Evolutionary conservation across 495 filamentous ascomycete species (phyloP), one percentile per base, ranked within the genome.

Genomic region (Penicillium nucicola): DNA sequence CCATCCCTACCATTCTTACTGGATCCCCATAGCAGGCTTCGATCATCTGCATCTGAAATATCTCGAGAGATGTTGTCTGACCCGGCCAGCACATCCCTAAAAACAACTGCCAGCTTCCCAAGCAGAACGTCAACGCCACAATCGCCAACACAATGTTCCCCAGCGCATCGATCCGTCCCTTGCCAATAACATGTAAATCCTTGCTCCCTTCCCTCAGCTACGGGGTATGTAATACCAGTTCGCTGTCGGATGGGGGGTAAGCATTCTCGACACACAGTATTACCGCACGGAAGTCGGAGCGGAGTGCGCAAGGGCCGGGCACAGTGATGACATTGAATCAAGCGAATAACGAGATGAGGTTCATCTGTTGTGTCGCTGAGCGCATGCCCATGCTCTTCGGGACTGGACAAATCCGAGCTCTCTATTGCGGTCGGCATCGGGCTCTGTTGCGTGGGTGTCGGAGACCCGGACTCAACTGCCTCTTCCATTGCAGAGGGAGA

Each of bases 231-330:
- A 36, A 95, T 85, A 50, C 87, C 81, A 48, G 71, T 71, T 20
- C 89, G 78, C 17, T 66, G 57, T 54, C 82, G 79, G 5, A 81
- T 58, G 25, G 77, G 64, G 6, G 92, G 91, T 2, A 96, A 69
- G 67, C 92, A 97, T 14, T 60, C 61, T 50, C 79, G 82, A 69
- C 92, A 97, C 5, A 95, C 56, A 6, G 85, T 80, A 62, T 87
- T 82, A 3, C 92, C 91, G 61, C 92, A 97, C 2, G 91, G 91
- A 14, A 97, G 71, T 4, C 88, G 88, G 36, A 88, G 72, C 11
- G 92, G 90, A 0, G 77, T 72, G 23, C 67, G 76, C 3, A 92
- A 71, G 2, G 86, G 88, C 12, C 69, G 71, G 10, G 86, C 88
- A 64, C 92, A 96, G 53, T 78, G 69, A 17, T 77, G 74, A 63